Percentiles rank a stretch among this genome's conserved stretches.
Conservation (phyloP, 192 early-diverging fungal species). For the Backusella tuberculispora region DNA sequence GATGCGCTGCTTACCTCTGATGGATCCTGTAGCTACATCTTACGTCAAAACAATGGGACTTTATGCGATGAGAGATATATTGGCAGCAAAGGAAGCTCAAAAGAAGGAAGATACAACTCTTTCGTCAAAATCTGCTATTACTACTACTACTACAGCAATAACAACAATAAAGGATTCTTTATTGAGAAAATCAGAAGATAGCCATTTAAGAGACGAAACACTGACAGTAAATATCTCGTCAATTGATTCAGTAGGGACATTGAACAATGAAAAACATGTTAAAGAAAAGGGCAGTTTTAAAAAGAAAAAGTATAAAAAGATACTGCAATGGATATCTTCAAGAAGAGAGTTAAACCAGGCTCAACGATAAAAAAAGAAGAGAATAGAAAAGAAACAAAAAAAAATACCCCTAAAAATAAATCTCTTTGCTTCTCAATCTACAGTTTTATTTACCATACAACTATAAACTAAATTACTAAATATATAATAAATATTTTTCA, state of each 20-base stretch:
- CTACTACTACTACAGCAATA: neutral
- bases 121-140: neutral
- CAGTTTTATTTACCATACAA: neutral
- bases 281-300: neutral
- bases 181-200: neutral
- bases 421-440: neutral
- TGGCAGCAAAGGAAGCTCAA: neutral
- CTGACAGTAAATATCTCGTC: neutral
- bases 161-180: neutral
- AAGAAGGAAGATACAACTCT: neutral
- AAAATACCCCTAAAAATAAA: too few relatives aligned
- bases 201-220: neutral
- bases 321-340: neutral
- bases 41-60: conserved; percentile 17
- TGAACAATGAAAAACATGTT: neutral
- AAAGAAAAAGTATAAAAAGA: neutral
- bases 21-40: conserved; percentile 17
- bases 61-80: conserved; percentile 27
- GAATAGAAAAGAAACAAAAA: neutral
- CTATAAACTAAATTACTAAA: neutral
- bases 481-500: neutral
- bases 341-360: neutral
- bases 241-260: neutral
- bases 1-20: conserved; percentile 23
- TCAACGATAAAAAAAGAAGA: neutral